Evolutionary conservation across 140 eudicot genomes (phyloP), one percentile per base, ranked within the genome.

Genomic region (Ambrosia hybrid): DNA sequence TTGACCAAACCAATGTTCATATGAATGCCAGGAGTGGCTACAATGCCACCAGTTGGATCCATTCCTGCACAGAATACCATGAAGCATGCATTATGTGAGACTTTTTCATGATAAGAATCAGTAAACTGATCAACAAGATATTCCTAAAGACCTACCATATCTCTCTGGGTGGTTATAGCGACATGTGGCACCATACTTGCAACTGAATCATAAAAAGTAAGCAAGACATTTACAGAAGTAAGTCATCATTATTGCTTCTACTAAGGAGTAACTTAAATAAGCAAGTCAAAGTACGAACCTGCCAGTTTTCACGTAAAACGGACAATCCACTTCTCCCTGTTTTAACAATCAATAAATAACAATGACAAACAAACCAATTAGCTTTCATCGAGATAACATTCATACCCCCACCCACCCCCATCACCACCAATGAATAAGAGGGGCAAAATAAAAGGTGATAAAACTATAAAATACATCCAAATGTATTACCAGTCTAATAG

Each of bases 81-180:
- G 51, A 75, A 62, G 38, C 56, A 60, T 51, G 30, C 34, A 26
- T 48, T 6, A 17, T 6, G 26, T 21, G 26, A 21, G 26, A 21
- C 26, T 21, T 21, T 21, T 21, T 21, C 26, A 11, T n/a, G 30
- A 63, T 30, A 76, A 39, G 60, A 65, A 17, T 65, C 64, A n/a
- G 37, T 60, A 46, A 43, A 51, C 62, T 45, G 21, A 67, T 67
- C 51, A 68, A 36, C 61, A 62, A 51, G 48, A 72, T 45, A 36
- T 71, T 79, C 70, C 66, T 57, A 12, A 79, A 46, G 60, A 51
- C 91, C 55, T 81, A 88, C 99, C 86, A 69, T 84, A 73, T 83
- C 89, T 81, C 70, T 95, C 97, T 11, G 97, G 99, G 80, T 95
- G 99, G 79, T 85, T 95, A 77, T 88, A 95, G 72, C 96, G 96